Evolutionary conservation across 495 filamentous ascomycete genomes (phyloP).

Genomic region (Mytilinidion resinicola): DNA sequence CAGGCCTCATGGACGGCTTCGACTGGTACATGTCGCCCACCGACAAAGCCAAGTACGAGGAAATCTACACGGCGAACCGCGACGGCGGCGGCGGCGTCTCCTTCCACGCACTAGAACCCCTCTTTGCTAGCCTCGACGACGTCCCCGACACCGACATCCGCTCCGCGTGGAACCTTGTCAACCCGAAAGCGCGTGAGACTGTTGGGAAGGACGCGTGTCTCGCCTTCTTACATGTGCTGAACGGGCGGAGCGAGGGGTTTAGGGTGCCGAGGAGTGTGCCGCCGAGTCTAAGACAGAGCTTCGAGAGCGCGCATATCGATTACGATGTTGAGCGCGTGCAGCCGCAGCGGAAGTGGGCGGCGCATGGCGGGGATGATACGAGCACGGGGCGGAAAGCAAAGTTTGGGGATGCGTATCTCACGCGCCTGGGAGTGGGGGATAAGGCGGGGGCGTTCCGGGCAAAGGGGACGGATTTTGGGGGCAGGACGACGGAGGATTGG

Average conservation of each 20-base stretch:
- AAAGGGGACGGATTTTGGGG: constrained; percentile 74
- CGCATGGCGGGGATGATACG: constrained; percentile 64
- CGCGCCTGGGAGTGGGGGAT: constrained; percentile 76
- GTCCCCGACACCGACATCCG: constrained; percentile 93
- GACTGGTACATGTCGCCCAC: constrained; percentile 98
- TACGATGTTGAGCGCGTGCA: constrained; percentile 76
- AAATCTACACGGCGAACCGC: constrained; percentile 86
- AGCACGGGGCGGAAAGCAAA: constrained; percentile 82
- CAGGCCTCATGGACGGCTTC: constrained; percentile 88
- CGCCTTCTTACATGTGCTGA: constrained; percentile 93
- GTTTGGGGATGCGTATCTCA: constrained; percentile 95
- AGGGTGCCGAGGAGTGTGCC: constrained; percentile 92
- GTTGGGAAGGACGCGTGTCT: constrained; percentile 93
- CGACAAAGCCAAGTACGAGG: constrained; percentile 88
- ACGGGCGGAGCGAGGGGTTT: constrained; percentile 88
- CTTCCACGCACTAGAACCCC: constrained; percentile 71
- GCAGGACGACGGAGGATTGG: constrained; percentile 75
- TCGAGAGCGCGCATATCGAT: constrained; percentile 90
- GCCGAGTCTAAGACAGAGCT: constrained; percentile 77
- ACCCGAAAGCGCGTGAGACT: constrained; percentile 67
- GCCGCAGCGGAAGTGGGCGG: constrained; percentile 57
- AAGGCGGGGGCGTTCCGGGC: constrained; percentile 57
- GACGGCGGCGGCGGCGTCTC: constrained; percentile 77
- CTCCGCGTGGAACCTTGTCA: constrained; percentile 94
- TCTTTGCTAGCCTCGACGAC: constrained; percentile 78